Evolutionary conservation across 495 filamentous ascomycete species (phyloP).

Genomic region (Pyronema omphalodes): DNA sequence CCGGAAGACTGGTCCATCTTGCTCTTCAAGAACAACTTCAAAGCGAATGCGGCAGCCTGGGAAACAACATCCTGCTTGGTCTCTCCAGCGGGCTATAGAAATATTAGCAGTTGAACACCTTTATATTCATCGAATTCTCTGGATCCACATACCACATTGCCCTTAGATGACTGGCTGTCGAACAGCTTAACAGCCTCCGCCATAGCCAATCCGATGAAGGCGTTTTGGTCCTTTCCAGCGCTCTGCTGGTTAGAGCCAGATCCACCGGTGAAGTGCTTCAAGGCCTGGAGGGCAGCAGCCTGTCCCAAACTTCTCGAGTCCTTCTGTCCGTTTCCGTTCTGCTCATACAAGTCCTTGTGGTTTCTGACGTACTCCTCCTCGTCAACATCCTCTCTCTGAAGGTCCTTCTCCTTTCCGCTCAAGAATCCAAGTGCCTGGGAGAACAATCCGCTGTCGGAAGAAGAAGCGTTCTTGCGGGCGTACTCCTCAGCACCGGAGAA

Average conservation of each 20-base stretch:
- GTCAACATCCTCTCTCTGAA: conserved; percentile 18
- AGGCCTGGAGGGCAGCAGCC: conserved; percentile 47
- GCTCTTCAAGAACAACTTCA: conserved; percentile 52
- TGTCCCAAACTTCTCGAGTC: conserved; percentile 33
- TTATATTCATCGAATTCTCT: not conserved
- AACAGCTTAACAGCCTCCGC: conserved; percentile 46
- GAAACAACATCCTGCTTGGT: conserved; percentile 30
- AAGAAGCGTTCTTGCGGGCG: not conserved
- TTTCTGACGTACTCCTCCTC: conserved; percentile 36
- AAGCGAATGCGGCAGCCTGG: conserved; percentile 42
- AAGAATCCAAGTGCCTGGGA: not conserved
- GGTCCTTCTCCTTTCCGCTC: conserved; percentile 11
- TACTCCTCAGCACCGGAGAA: not conserved
- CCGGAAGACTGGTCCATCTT: conserved; percentile 30
- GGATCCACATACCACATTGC: conserved; percentile 31
- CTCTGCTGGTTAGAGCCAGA: conserved; percentile 6
- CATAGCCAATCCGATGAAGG: conserved; percentile 52
- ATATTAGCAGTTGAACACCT: not conserved
- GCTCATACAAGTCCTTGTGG: conserved; percentile 38
- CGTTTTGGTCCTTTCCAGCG: conserved; percentile 32
- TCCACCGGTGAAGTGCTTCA: conserved; percentile 44
- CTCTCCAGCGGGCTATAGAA: not conserved
- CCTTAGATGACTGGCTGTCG: conserved; percentile 37
- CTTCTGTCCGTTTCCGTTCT: conserved; percentile 22
- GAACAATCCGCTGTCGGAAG: conserved; percentile 1